Evolutionary conservation across 2,329 filamentous ascomycete species (phyloP).

Genomic region (Paraphaeosphaeria minitans): DNA sequence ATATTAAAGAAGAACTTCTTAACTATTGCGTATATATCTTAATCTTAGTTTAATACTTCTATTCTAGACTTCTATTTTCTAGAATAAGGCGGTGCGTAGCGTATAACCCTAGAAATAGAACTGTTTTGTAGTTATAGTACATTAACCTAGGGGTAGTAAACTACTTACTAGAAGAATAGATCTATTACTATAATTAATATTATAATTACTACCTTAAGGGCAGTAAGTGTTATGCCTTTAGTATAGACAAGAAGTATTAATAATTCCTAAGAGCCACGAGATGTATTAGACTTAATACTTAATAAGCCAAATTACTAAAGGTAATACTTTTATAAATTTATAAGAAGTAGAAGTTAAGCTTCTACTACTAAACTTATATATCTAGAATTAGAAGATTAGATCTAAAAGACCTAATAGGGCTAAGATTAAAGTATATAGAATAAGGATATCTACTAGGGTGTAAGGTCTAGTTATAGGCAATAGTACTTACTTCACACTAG

Average conservation of each 20-base stretch:
- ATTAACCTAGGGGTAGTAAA: conserved; percentile 9
- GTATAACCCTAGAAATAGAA: conserved; percentile 3
- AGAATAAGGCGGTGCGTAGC: conserved; percentile 7
- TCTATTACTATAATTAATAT: conserved; percentile 20
- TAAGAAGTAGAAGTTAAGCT: too few relatives aligned
- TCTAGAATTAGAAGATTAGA: too few relatives aligned
- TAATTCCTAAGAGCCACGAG: conserved; percentile 13
- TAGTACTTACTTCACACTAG: too few relatives aligned
- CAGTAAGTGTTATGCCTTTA: conserved; percentile 14
- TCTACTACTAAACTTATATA: too few relatives aligned
- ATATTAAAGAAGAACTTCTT: conserved; percentile 12
- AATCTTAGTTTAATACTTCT: neutral
- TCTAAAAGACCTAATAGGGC: too few relatives aligned
- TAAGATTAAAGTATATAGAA: too few relatives aligned
- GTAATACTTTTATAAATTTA: too few relatives aligned
- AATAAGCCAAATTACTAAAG: too few relatives aligned
- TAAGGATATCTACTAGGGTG: too few relatives aligned
- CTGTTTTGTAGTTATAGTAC: conserved; percentile 8
- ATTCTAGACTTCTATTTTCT: neutral
- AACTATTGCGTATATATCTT: neutral
- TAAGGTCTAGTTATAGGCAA: too few relatives aligned
- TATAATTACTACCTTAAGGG: conserved; percentile 20
- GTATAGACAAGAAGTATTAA: conserved; percentile 14
- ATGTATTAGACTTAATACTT: too few relatives aligned
- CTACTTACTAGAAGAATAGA: conserved; percentile 16